Conservation (phyloP, 192 early-diverging fungal species). For the Rhizophagus sp. region DNA sequence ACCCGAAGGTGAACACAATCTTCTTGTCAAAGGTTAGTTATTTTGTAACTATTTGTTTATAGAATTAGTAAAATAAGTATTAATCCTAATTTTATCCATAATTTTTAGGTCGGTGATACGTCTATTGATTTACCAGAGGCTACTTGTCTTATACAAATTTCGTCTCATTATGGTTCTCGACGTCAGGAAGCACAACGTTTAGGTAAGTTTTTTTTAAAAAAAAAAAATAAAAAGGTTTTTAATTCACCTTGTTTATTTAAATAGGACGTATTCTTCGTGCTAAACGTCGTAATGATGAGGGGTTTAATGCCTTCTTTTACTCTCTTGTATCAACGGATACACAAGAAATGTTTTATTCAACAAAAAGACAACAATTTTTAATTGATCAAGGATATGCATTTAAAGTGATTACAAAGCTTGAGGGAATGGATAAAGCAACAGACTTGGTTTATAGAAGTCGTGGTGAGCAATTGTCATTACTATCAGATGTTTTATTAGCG, state of each 20-base stretch:
- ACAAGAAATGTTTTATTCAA: constrained; percentile 97
- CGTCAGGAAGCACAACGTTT: constrained; percentile 99
- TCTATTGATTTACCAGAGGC: constrained; percentile 98
- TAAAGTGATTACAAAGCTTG: constrained; percentile 95
- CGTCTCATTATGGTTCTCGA: constrained; percentile 96
- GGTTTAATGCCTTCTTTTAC: constrained; percentile 98
- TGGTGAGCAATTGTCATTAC: constrained; percentile 77
- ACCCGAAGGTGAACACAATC: constrained; percentile 87
- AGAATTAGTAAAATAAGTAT: background rate
- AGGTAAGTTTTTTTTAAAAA: constrained; percentile 32
- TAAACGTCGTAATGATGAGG: constrained; percentile 89
- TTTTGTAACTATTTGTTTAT: no score
- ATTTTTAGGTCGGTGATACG: constrained; percentile 87
- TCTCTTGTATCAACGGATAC: constrained; percentile 98
- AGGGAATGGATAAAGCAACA: constrained; percentile 83
- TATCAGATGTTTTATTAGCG: constrained; percentile 80
- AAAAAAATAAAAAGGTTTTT: no score
- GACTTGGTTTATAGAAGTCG: constrained; percentile 75
- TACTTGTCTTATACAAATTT: constrained; percentile 97
- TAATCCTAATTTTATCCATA: background rate
- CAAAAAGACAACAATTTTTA: constrained; percentile 98
- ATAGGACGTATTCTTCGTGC: constrained; percentile 86
- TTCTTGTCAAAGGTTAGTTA: constrained; percentile 68
- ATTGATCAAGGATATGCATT: constrained; percentile 99
- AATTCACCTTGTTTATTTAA: background rate